Evolutionary conservation across 2,329 filamentous ascomycete species (phyloP), one percentile per base, ranked within the genome.

Genomic region (Curvularia eragrostidis): DNA sequence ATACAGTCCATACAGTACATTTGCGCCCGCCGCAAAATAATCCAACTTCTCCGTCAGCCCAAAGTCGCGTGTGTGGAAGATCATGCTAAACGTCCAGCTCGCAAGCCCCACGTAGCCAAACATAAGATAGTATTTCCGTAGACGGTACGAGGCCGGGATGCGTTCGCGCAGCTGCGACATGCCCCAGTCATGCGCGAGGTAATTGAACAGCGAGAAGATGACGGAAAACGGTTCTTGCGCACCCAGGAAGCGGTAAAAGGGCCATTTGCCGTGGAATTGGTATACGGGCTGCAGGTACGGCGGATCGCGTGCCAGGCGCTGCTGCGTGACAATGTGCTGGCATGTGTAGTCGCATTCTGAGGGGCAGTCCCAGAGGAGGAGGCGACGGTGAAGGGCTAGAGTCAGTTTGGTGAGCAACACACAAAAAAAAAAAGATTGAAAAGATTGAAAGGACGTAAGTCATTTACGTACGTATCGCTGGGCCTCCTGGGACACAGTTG

Each of bases 191-290:
- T 99, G 95, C 13, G 93, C 94, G 66, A 89, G 85, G 71, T 95
- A 89, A 83, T 99, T 99, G 72, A 96, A 86, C 50, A 97, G 83
- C 64, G 91, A 96, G 83, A 97, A 99, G 72, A 97, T 82, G 66
- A 98, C 94, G 49, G 89, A 93, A 76, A 93, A 92, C 58, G 94
- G 93, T 80, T 99, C 95, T 80, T 99, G 95, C 82, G 97, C 90
- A 76, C 95, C 95, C 52, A 96, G 79, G 72, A 97, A 85, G 65
- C 95, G 91, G 77, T 89, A 83, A 80, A 99, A 99, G 38, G 95
- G 95, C 95, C 95, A 99, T 85, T 99, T 99, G 30, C 95, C 95
- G 81, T 99, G 93, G 82, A 93, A 99, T 80, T 99, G 95, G 55
- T 94, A 89, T 48, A 97, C 78, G 10, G 88, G 85, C 28, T 87